Evolutionary conservation across 768 basidiomycete species (phyloP).

Genomic region (Naematelia encephala): DNA sequence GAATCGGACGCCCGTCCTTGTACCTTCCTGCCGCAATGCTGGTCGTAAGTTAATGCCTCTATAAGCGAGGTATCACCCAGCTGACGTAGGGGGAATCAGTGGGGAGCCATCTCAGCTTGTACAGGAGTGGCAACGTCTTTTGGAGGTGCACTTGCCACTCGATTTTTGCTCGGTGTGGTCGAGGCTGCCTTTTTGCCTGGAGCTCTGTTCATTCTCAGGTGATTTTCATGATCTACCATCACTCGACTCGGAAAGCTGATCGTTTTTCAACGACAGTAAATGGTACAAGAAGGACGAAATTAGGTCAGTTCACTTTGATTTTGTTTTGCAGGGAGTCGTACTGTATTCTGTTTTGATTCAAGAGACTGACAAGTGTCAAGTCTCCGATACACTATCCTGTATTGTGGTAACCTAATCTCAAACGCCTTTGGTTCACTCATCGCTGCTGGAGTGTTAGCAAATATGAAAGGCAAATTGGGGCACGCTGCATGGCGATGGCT

Average conservation of each 20-base stretch:
- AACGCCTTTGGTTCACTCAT: conserved; percentile 77
- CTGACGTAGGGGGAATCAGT: conserved; percentile 15
- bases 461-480: conserved; percentile 65
- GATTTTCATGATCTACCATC: not conserved
- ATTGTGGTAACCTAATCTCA: conserved; percentile 67
- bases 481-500: conserved; percentile 62
- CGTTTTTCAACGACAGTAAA: conserved; percentile 54
- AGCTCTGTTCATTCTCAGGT: conserved; percentile 27
- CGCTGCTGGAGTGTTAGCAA: conserved; percentile 65
- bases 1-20: conserved; percentile 41
- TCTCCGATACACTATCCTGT: conserved; percentile 54
- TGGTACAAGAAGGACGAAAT: conserved; percentile 74
- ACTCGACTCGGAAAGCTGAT: not conserved
- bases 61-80: not conserved
- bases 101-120: conserved; percentile 52
- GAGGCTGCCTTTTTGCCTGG: conserved; percentile 29
- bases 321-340: not conserved
- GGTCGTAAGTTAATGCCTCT: conserved; percentile 16
- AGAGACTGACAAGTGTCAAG: conserved; percentile 58
- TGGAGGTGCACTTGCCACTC: conserved; percentile 52
- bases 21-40: conserved; percentile 45
- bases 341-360: no score
- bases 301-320: conserved; percentile 49
- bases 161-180: conserved; percentile 62
- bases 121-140: conserved; percentile 58